These are phyloP conservation scores for Orbilia blumenaviensis DNA, from an alignment of 2,329 filamentous ascomycete species.

Conservation along the genomic window DNA sequence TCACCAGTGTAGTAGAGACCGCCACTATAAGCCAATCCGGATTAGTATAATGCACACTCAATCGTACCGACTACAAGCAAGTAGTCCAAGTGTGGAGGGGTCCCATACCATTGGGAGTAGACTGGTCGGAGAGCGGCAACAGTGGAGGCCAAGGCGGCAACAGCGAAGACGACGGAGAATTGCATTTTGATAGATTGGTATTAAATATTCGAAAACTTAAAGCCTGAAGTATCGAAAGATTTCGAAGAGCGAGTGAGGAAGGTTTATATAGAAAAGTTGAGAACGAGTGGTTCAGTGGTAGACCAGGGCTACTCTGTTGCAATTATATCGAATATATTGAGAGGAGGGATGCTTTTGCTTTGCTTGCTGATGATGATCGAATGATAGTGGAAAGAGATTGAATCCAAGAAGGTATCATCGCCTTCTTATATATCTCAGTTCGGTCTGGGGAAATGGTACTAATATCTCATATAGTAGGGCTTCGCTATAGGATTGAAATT, in stretches of 20 bases:
- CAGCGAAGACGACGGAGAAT: conserved; percentile 13
- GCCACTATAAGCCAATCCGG: conserved; percentile 5
- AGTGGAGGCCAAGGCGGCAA: conserved; percentile 11
- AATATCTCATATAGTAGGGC: background rate
- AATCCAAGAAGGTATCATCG: background rate
- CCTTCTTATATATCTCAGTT: conserved; percentile 41
- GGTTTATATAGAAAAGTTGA: background rate
- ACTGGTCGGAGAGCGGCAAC: conserved; percentile 8
- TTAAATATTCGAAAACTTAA: conserved; percentile 9
- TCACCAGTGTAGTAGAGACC: conserved; percentile 11
- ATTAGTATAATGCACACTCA: background rate
- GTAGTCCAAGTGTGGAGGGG: background rate
- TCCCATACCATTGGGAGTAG: conserved; percentile 37
- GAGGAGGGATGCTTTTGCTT: background rate
- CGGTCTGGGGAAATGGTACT: conserved; percentile 17
- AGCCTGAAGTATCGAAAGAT: background rate
- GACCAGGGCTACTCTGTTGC: conserved; percentile 30
- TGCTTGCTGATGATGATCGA: conserved; percentile 27
- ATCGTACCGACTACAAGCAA: too few relatives aligned
- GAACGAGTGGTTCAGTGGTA: conserved; percentile 42
- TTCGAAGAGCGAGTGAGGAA: conserved; percentile 13
- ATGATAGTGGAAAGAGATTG: conserved; percentile 34
- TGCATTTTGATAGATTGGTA: conserved; percentile 42
- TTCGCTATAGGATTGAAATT: background rate
- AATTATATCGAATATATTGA: background rate